Evolutionary conservation across 1,284 basidiomycete species (phyloP).

Genomic region (Ceratobasidium sp.): DNA sequence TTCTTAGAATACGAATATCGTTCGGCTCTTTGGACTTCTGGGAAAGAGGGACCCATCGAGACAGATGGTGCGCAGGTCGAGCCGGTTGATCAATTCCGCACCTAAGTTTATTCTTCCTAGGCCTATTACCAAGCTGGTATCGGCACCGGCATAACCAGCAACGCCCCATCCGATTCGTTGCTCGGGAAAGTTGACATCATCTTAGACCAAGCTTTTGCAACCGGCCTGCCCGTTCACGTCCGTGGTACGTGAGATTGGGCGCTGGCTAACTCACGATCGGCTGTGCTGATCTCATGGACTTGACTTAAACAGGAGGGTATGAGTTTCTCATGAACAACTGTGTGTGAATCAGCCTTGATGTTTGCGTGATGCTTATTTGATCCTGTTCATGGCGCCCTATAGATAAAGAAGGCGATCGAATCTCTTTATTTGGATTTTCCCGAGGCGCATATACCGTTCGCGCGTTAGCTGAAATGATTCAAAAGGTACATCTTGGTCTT

Average conservation of each 20-base stretch:
- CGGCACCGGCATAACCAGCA: constrained; percentile 38
- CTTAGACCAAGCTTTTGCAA: constrained; percentile 17
- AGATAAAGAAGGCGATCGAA: constrained; percentile 61
- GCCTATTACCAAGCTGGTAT: constrained; percentile 50
- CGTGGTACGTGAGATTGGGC: constrained; percentile 15
- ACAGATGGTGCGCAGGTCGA: constrained; percentile 24
- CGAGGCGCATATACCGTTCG: constrained; percentile 72
- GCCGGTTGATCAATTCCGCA: neutral
- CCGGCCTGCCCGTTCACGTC: constrained; percentile 18
- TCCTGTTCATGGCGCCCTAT: neutral
- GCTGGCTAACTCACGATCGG: constrained; percentile 19
- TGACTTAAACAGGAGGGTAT: constrained; percentile 66
- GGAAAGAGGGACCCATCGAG: constrained; percentile 33
- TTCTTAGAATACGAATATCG: constrained; percentile 39
- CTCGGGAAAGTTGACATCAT: neutral
- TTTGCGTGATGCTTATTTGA: neutral
- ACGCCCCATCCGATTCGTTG: constrained; percentile 1
- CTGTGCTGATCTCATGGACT: constrained; percentile 25
- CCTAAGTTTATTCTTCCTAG: neutral
- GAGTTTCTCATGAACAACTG: constrained; percentile 76
- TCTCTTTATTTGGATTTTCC: constrained; percentile 60
- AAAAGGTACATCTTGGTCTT: constrained; percentile 58
- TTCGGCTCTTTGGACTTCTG: constrained; percentile 43
- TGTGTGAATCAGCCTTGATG: neutral
- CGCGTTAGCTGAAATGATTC: constrained; percentile 74